Conservation (phyloP, 2,329 filamentous ascomycete genomes). For the Phialophora macrospora region DNA sequence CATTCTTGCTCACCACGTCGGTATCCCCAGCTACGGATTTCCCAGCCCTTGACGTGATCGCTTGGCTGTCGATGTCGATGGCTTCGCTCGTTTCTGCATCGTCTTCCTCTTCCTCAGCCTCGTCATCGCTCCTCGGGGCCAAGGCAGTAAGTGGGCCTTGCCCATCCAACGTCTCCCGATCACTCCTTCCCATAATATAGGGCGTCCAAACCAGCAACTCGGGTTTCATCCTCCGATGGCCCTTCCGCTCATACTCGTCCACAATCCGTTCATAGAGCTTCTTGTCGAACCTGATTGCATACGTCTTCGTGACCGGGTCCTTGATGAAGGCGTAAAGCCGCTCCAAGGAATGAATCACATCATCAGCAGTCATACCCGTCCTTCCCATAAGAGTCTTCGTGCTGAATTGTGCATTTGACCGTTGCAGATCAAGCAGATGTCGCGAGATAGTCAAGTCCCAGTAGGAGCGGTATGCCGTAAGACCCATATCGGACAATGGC, state of each 20-base stretch:
- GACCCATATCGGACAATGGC: slow-evolving; percentile 93
- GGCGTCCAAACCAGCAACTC: slow-evolving; percentile 90
- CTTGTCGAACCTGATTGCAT: slow-evolving; percentile 86
- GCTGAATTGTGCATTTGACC: slow-evolving; percentile 60
- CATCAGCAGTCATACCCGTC: slow-evolving; percentile 94
- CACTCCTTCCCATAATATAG: slow-evolving; percentile 91
- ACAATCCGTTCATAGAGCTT: slow-evolving; percentile 87
- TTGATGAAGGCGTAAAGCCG: slow-evolving; percentile 85
- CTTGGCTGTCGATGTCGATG: slow-evolving; percentile 33
- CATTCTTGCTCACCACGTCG: slow-evolving; percentile 1
- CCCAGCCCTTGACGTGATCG: slow-evolving; percentile 17
- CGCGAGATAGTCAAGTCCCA: slow-evolving; percentile 90
- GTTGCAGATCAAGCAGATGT: slow-evolving; percentile 68
- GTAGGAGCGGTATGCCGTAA: slow-evolving; percentile 97
- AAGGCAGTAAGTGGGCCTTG: slow-evolving; percentile 79
- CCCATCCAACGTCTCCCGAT: slow-evolving; percentile 80
- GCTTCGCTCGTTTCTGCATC: slow-evolving; percentile 43
- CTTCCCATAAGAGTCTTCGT: slow-evolving; percentile 59
- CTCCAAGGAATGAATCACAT: slow-evolving; percentile 92
- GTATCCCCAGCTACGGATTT: slow-evolving; percentile 43
- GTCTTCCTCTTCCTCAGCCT: slow-evolving; percentile 65
- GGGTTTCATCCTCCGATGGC: slow-evolving; percentile 82
- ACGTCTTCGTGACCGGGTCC: slow-evolving; percentile 84
- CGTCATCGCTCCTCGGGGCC: slow-evolving; percentile 64
- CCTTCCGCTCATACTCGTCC: slow-evolving; percentile 84